A percentile compares a stretch with the other conserved stretches of the same genome.
These are phyloP conservation scores for Nannizziopsis barbatae DNA, from an alignment of 2,329 filamentous ascomycete species.

Conservation along the genomic window DNA sequence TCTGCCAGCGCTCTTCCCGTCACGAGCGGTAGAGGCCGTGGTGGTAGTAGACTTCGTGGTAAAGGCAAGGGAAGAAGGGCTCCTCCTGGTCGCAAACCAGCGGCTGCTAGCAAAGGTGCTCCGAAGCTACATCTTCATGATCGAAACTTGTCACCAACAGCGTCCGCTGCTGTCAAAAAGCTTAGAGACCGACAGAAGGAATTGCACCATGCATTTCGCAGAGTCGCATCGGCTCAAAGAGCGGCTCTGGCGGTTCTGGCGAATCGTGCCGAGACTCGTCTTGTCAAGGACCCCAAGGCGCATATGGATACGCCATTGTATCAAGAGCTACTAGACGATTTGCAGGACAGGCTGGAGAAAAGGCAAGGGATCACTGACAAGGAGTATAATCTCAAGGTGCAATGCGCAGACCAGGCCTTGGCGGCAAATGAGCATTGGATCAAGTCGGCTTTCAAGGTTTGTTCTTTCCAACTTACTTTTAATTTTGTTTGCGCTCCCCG, in stretches of 20 bases:
- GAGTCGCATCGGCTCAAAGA: slow-evolving; percentile 32
- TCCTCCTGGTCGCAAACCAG: slow-evolving; percentile 21
- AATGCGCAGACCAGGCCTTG: slow-evolving; percentile 22
- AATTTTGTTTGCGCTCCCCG: slow-evolving; percentile 1
- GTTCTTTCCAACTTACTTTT: slow-evolving; percentile 8
- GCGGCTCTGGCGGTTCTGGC: slow-evolving; percentile 33
- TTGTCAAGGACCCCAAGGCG: slow-evolving; percentile 32
- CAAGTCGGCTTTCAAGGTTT: slow-evolving; percentile 25
- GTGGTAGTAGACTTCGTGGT: slow-evolving; percentile 19
- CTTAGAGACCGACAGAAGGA: slow-evolving; percentile 35
- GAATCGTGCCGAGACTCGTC: slow-evolving; percentile 28
- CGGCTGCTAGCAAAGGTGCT: slow-evolving; percentile 17
- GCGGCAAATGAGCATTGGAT: slow-evolving; percentile 26
- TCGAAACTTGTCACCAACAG: slow-evolving; percentile 25
- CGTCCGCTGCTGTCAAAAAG: slow-evolving; percentile 28
- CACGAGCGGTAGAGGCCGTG: slow-evolving; percentile 22
- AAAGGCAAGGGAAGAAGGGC: slow-evolving; percentile 22
- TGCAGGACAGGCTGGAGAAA: slow-evolving; percentile 23
- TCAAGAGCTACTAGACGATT: slow-evolving; percentile 25
- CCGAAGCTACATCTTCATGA: slow-evolving; percentile 22
- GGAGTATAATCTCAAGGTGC: slow-evolving; percentile 27
- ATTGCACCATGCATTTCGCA: slow-evolving; percentile 33
- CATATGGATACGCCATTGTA: slow-evolving; percentile 33
- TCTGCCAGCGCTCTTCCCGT: slow-evolving; percentile 12
- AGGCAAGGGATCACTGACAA: slow-evolving; percentile 23